Evolutionary conservation across 75 land plant species (phyloP).

Genomic region (Adiantum capillusveneris): DNA sequence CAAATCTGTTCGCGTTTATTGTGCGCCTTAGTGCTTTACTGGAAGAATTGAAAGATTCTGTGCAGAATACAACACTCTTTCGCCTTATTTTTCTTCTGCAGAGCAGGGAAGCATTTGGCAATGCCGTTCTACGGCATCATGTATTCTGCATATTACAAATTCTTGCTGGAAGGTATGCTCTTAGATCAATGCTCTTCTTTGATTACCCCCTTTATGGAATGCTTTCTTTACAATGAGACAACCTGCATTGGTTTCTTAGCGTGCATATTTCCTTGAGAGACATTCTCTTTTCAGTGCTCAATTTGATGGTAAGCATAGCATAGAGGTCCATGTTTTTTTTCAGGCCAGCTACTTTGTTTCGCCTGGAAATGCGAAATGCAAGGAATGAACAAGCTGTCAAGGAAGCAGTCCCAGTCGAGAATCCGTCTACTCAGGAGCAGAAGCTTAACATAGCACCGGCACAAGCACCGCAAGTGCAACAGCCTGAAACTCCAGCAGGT

Average conservation of each 20-base stretch:
- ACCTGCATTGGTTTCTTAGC: too few relatives aligned
- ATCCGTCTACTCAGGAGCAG: too few relatives aligned
- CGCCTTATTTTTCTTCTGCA: slow-evolving; percentile 51
- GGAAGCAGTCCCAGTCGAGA: too few relatives aligned
- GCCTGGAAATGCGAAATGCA: slow-evolving; percentile 28
- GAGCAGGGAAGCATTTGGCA: slow-evolving; percentile 51
- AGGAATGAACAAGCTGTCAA: not conserved
- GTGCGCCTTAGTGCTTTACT: slow-evolving; percentile 38
- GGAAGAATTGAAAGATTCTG: slow-evolving; percentile 11
- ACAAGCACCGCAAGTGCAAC: too few relatives aligned
- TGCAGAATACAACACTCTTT: slow-evolving; percentile 33
- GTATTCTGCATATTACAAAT: slow-evolving; percentile 72
- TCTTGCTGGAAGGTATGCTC: slow-evolving; percentile 60
- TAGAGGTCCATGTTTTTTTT: slow-evolving; percentile 2
- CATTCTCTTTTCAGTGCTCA: too few relatives aligned
- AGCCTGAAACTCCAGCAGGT: too few relatives aligned
- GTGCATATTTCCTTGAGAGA: too few relatives aligned
- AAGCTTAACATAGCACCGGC: too few relatives aligned
- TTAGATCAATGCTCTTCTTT: too few relatives aligned
- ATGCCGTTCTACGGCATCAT: slow-evolving; percentile 68
- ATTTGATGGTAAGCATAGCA: too few relatives aligned
- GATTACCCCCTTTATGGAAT: too few relatives aligned
- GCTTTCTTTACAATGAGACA: too few relatives aligned
- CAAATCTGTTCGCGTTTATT: slow-evolving; percentile 47
- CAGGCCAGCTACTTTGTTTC: slow-evolving; percentile 67